A percentile compares a stretch with the other conserved stretches of the same genome.
These are phyloP conservation scores for Termitomyces sp. DNA, from an alignment of 768 basidiomycete genomes.

Conservation along the genomic window DNA sequence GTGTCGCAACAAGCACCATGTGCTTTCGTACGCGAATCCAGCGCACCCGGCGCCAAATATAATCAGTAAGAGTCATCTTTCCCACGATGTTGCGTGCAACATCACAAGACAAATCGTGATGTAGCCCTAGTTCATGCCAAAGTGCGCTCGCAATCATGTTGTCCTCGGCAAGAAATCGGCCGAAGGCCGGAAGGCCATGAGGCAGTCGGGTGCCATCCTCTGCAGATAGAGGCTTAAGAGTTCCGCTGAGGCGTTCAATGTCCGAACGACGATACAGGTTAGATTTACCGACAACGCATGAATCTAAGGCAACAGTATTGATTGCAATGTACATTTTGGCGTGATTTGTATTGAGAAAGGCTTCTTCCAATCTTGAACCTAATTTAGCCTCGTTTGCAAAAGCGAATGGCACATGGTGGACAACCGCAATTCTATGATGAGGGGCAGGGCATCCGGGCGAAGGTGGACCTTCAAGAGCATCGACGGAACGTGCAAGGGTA, in stretches of 20 bases:
- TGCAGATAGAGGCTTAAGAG: constrained; percentile 41
- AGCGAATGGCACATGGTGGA: constrained; percentile 95
- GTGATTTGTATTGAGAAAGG: constrained; percentile 95
- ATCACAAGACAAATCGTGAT: constrained; percentile 89
- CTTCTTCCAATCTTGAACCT: constrained; percentile 86
- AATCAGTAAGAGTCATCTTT: constrained; percentile 79
- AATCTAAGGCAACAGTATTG: constrained; percentile 82
- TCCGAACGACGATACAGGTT: constrained; percentile 91
- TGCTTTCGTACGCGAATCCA: constrained; percentile 97
- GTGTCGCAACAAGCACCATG: constrained; percentile 83
- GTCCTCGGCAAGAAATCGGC: constrained; percentile 91
- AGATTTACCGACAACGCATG: constrained; percentile 96
- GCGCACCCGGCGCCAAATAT: constrained; percentile 83
- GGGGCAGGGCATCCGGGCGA: constrained; percentile 19
- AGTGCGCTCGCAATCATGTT: constrained; percentile 92
- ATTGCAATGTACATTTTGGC: constrained; percentile 98
- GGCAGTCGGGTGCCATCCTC: constrained; percentile 13
- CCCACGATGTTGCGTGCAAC: constrained; percentile 87
- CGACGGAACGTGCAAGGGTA: constrained; percentile 81
- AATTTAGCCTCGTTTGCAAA: constrained; percentile 60
- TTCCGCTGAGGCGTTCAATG: constrained; percentile 68
- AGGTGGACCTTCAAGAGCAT: constrained; percentile 49
- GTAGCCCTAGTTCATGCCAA: constrained; percentile 88
- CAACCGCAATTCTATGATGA: constrained; percentile 62
- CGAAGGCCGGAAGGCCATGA: constrained; percentile 73